Evolutionary conservation across 2,329 filamentous ascomycete genomes (phyloP).

Genomic region (Zasmidium angulare): DNA sequence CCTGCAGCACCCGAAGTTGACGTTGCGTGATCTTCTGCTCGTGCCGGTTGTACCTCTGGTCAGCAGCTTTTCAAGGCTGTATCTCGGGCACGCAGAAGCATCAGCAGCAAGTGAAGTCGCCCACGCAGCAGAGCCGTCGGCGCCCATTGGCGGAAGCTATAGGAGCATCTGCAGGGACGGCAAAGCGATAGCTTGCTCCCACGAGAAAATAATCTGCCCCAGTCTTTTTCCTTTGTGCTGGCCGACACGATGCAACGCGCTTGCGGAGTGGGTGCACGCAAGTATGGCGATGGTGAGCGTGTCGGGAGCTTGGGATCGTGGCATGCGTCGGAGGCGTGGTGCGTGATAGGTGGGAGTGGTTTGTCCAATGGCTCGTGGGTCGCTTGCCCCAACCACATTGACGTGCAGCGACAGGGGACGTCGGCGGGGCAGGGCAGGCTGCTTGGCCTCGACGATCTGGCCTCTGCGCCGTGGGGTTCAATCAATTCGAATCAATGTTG

Average conservation of each 20-base stretch:
- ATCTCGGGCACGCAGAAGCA: constrained; percentile 4
- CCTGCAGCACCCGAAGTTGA: neutral
- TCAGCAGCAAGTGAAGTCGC: constrained; percentile 16
- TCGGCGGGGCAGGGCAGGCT: neutral
- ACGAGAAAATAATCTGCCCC: neutral
- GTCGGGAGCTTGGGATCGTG: neutral
- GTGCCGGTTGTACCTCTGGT: neutral
- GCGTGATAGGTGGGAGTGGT: neutral
- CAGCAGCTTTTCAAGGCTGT: constrained; percentile 2
- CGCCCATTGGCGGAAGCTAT: constrained; percentile 8
- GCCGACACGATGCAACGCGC: too few species aligned
- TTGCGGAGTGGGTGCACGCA: neutral
- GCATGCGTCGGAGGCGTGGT: neutral
- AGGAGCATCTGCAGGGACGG: neutral
- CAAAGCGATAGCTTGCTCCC: neutral
- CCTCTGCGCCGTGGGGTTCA: neutral
- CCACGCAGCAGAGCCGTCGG: constrained; percentile 1
- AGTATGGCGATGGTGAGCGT: neutral
- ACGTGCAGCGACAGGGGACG: neutral
- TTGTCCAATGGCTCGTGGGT: neutral
- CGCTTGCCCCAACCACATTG: neutral
- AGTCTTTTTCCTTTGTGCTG: neutral
- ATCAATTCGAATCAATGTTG: neutral
- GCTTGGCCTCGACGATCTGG: neutral
- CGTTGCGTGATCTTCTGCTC: neutral